Percentiles rank a stretch among this genome's conserved stretches.
Evolutionary conservation across 257 asterid species (phyloP).

Genomic region (Linderniella brevidens): DNA sequence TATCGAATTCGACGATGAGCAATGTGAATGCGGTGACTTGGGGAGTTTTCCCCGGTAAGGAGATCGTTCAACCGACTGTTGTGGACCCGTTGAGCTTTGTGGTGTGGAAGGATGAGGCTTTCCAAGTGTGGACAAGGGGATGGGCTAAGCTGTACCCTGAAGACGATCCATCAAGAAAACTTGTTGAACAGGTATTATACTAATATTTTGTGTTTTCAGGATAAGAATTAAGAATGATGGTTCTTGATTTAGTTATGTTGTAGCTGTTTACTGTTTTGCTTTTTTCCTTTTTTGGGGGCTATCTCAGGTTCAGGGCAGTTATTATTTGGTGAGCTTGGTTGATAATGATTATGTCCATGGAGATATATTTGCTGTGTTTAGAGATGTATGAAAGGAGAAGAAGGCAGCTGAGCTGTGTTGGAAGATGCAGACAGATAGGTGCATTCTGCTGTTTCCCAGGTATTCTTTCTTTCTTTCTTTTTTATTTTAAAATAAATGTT

Average conservation of each 20-base stretch:
- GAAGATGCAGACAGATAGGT: too few relatives aligned
- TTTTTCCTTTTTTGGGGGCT: conserved; percentile 3
- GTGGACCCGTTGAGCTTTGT: conserved; percentile 77
- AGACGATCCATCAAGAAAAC: conserved; percentile 47
- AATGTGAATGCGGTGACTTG: conserved; percentile 84
- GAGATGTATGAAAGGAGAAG: conserved; percentile 29
- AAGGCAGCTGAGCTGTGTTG: too few relatives aligned
- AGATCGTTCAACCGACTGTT: conserved; percentile 78
- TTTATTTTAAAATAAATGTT: too few relatives aligned
- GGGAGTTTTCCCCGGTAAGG: conserved; percentile 95
- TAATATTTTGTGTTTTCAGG: neutral
- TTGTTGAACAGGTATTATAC: conserved; percentile 60
- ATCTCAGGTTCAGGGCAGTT: conserved; percentile 53
- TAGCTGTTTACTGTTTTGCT: neutral
- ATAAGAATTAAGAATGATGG: too few relatives aligned
- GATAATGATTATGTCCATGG: conserved; percentile 74
- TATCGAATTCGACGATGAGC: conserved; percentile 35
- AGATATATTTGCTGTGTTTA: conserved; percentile 63
- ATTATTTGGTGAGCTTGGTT: conserved; percentile 86
- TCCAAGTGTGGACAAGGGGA: conserved; percentile 78
- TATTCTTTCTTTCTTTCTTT: too few relatives aligned
- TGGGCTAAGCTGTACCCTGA: conserved; percentile 84
- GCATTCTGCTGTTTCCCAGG: too few relatives aligned
- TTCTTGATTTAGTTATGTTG: neutral
- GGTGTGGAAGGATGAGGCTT: conserved; percentile 98